A percentile compares a stretch with the other conserved stretches of the same genome.
Evolutionary conservation across 768 basidiomycete genomes (phyloP).

Genomic region (Macrolepiota fuliginosa): DNA sequence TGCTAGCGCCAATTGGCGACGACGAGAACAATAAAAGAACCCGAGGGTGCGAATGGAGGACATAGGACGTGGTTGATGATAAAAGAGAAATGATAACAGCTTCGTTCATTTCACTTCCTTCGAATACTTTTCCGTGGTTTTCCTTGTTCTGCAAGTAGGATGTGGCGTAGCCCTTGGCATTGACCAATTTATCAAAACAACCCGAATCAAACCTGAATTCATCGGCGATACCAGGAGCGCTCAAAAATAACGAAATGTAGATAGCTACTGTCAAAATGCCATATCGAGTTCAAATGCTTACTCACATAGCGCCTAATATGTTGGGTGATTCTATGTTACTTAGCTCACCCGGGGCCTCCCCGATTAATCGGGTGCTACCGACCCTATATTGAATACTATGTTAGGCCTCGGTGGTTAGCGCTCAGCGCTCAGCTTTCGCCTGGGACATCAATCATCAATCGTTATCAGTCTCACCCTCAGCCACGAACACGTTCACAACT

Average conservation of each 20-base stretch:
- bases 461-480: background rate
- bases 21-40: background rate
- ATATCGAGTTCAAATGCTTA: too few relatives aligned
- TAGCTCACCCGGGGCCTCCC: too few relatives aligned
- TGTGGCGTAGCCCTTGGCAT: background rate
- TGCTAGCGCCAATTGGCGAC: background rate
- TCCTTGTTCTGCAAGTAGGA: background rate
- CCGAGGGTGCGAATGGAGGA: background rate
- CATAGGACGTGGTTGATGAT: background rate
- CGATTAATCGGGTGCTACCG: too few relatives aligned
- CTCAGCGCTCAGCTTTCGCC: background rate
- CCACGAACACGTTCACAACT: background rate
- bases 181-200: background rate
- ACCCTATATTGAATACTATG: background rate
- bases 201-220: background rate
- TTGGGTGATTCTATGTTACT: background rate
- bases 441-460: too few relatives aligned
- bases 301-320: conserved; percentile 5
- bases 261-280: background rate
- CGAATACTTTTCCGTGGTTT: background rate
- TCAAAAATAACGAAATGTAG: background rate
- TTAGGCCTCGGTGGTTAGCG: background rate
- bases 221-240: conserved; percentile 1
- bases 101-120: background rate
- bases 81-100: background rate